phyloP scores from a whole-genome alignment of 1,284 basidiomycete genomes.

The Athelia sp. region DNA sequence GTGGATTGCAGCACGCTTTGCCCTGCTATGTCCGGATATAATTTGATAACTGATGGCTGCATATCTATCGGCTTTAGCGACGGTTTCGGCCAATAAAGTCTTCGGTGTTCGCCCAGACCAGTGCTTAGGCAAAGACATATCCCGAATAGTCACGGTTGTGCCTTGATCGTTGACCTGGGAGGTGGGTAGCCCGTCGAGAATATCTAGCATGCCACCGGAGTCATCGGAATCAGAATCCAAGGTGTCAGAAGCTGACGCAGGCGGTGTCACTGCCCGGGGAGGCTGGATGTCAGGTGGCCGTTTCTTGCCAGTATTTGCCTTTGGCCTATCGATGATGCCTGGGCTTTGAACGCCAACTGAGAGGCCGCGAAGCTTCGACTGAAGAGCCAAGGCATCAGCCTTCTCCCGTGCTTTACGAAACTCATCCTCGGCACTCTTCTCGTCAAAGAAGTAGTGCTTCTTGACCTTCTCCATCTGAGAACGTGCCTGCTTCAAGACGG shows the following conservation, averaged over 20 bases:
- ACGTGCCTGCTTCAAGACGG: slow-evolving; percentile 42
- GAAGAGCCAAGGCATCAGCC: slow-evolving; percentile 44
- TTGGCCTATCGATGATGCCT: slow-evolving; percentile 5
- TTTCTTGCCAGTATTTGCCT: slow-evolving; percentile 15
- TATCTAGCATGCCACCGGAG: slow-evolving; percentile 66
- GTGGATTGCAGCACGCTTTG: slow-evolving; percentile 64
- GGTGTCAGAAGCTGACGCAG: slow-evolving; percentile 29
- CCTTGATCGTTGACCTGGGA: slow-evolving; percentile 50
- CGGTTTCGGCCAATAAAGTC: slow-evolving; percentile 59
- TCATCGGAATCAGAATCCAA: slow-evolving; percentile 48
- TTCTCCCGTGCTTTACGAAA: slow-evolving; percentile 56
- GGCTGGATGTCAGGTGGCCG: slow-evolving; percentile 17
- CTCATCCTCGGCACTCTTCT: slow-evolving; percentile 59
- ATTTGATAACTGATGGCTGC: slow-evolving; percentile 67
- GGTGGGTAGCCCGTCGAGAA: slow-evolving; percentile 69
- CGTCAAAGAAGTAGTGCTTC: slow-evolving; percentile 73
- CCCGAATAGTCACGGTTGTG: slow-evolving; percentile 56
- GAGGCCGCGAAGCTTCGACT: slow-evolving; percentile 47
- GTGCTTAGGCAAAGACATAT: slow-evolving; percentile 80
- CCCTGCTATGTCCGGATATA: slow-evolving; percentile 66
- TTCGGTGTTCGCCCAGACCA: slow-evolving; percentile 76
- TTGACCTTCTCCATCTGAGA: slow-evolving; percentile 51
- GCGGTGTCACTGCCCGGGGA: slow-evolving; percentile 6
- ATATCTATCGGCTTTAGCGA: slow-evolving; percentile 66
- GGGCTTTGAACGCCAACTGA: neutral